Percentiles rank a stretch among this genome's conserved stretches.
Evolutionary conservation across 2,329 filamentous ascomycete species (phyloP).

Genomic region (Cytospora schulzeri): DNA sequence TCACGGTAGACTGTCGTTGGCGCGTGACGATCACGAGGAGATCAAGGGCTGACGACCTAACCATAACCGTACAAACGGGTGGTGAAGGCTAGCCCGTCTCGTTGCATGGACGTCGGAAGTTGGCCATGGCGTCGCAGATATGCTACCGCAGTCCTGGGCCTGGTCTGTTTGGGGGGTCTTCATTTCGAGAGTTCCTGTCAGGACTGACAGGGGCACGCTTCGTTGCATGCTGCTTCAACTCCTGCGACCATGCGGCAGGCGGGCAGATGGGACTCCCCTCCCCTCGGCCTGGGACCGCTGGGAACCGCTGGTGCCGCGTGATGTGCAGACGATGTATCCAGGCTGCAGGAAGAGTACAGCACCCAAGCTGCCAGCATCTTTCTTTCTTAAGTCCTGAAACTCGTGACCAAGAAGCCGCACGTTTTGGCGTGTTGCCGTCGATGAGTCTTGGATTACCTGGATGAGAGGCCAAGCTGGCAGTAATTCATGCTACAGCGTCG

Average conservation of each 20-base stretch:
- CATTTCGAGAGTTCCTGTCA: conserved; percentile 20
- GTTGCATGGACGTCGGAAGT: conserved; percentile 3
- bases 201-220: conserved; percentile 10
- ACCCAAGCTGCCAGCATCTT: neutral
- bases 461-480: neutral
- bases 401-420: neutral
- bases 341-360: neutral
- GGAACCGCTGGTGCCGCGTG: conserved; percentile 9
- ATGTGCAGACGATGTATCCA: neutral
- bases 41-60: conserved; percentile 5
- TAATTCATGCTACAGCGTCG: neutral
- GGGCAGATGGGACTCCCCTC: conserved; percentile 1
- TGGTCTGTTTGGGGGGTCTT: neutral
- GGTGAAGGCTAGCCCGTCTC: conserved; percentile 11
- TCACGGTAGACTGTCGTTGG: neutral
- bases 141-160: conserved; percentile 13
- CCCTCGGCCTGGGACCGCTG: conserved; percentile 9
- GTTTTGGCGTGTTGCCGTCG: neutral
- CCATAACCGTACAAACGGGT: neutral
- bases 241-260: conserved; percentile 19
- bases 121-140: conserved; percentile 8
- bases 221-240: conserved; percentile 7
- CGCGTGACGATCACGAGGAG: conserved; percentile 6
- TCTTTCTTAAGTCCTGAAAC: neutral
- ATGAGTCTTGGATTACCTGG: neutral